These are phyloP conservation scores for Schoenoplectus triqueter DNA, from an alignment of 202 grass and related monocot genomes.

Conservation along the genomic window DNA sequence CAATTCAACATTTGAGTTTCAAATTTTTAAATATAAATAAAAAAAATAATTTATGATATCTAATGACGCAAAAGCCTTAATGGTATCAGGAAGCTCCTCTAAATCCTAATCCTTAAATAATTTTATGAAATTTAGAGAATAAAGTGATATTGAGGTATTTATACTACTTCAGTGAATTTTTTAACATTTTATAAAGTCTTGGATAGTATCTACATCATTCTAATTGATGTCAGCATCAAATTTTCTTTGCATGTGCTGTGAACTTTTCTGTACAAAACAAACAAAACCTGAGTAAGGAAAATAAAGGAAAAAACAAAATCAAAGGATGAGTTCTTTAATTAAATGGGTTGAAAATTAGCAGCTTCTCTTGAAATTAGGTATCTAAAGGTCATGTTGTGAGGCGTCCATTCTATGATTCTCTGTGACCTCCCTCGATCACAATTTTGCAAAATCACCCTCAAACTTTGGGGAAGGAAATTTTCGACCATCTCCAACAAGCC, in stretches of 20 bases:
- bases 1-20: no score
- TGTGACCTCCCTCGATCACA: conserved; percentile 41
- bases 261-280: conserved; percentile 26
- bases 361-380: conserved; percentile 66
- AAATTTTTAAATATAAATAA: no score
- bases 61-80: no score
- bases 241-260: not conserved
- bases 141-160: no score
- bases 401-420: conserved; percentile 65
- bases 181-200: not conserved
- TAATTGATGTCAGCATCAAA: conserved; percentile 14
- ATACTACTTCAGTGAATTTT: no score
- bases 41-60: no score
- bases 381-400: conserved; percentile 71
- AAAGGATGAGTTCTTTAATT: not conserved
- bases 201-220: no score
- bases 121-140: no score
- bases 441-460: conserved; percentile 51
- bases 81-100: no score
- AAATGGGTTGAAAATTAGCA: conserved; percentile 34
- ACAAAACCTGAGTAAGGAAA: not conserved
- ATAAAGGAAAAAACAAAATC: conserved; percentile 22
- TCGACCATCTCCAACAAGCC: conserved; percentile 55
- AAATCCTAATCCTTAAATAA: no score
- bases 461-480: conserved; percentile 58